These are phyloP conservation scores for Pelargonium cotyledonis DNA, from an alignment of 441 rosid genomes.

Conservation along the genomic window DNA sequence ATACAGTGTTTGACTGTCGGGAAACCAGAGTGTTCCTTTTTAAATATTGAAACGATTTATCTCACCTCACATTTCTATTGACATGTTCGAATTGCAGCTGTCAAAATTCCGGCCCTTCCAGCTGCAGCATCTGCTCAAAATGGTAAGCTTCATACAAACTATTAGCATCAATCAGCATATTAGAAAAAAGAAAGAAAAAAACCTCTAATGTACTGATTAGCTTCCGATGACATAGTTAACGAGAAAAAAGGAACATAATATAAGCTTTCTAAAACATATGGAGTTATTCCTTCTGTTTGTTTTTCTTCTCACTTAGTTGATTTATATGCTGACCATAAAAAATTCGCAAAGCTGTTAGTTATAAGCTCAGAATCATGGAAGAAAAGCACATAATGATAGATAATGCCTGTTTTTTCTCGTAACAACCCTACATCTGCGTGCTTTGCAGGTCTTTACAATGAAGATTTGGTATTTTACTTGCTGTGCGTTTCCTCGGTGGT, in stretches of 20 bases:
- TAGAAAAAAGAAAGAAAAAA: too few species aligned
- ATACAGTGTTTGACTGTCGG: background rate
- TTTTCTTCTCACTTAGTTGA: background rate
- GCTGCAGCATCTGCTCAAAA: slow-evolving; percentile 76
- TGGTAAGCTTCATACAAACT: slow-evolving; percentile 31
- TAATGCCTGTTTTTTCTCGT: background rate
- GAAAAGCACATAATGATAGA: too few species aligned
- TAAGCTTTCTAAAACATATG: background rate
- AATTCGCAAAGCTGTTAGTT: too few species aligned
- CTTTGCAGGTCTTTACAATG: slow-evolving; percentile 45
- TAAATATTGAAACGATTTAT: background rate
- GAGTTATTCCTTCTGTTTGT: background rate
- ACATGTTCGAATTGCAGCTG: slow-evolving; percentile 40
- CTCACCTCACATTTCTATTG: background rate
- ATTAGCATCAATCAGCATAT: background rate
- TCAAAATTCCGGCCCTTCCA: slow-evolving; percentile 82
- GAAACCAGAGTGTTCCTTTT: background rate
- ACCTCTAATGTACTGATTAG: background rate
- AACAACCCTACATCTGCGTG: slow-evolving; percentile 1
- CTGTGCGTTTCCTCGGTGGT: slow-evolving; percentile 25
- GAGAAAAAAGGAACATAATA: background rate
- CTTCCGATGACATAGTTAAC: background rate
- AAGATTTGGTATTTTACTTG: slow-evolving; percentile 26
- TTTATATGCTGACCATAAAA: too few species aligned
- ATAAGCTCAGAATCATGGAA: too few species aligned